Evolutionary conservation across 1,284 basidiomycete species (phyloP).

Genomic region (Coniferiporia weirii): DNA sequence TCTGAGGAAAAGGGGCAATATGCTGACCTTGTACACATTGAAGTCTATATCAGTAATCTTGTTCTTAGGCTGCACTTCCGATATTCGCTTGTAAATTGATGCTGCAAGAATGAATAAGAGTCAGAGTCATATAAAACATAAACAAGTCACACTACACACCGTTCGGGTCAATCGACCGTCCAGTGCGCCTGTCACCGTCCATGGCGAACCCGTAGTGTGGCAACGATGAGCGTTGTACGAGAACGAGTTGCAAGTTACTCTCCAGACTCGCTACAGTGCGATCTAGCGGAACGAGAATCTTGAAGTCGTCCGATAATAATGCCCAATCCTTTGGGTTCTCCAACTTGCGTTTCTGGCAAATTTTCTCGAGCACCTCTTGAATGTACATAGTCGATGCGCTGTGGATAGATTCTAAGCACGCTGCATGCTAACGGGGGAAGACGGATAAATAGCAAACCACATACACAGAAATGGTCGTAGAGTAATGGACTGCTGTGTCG

Average conservation of each 20-base stretch:
- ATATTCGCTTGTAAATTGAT: slow-evolving; percentile 85
- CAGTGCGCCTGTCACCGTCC: slow-evolving; percentile 53
- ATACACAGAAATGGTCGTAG: slow-evolving; percentile 85
- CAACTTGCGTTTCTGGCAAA: slow-evolving; percentile 73
- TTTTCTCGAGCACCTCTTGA: slow-evolving; percentile 87
- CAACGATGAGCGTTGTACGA: slow-evolving; percentile 78
- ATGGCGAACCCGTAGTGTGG: slow-evolving; percentile 56
- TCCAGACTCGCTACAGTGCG: slow-evolving; percentile 92
- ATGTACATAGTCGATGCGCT: slow-evolving; percentile 95
- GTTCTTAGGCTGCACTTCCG: slow-evolving; percentile 64
- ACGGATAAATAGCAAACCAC: neutral
- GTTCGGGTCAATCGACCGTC: slow-evolving; percentile 84
- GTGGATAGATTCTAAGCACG: slow-evolving; percentile 5
- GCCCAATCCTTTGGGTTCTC: slow-evolving; percentile 79
- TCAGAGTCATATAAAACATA: neutral
- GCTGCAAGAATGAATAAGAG: slow-evolving; percentile 51
- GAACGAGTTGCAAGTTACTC: slow-evolving; percentile 78
- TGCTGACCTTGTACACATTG: slow-evolving; percentile 76
- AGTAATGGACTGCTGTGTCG: slow-evolving; percentile 70
- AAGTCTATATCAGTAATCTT: slow-evolving; percentile 43
- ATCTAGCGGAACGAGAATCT: slow-evolving; percentile 87
- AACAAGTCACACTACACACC: slow-evolving; percentile 42
- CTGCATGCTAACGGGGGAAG: neutral
- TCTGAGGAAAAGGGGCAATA: neutral
- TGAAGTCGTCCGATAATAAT: slow-evolving; percentile 70